Conservation (phyloP, 164 flowering plant genomes). For the Stephania cephalantha region DNA sequence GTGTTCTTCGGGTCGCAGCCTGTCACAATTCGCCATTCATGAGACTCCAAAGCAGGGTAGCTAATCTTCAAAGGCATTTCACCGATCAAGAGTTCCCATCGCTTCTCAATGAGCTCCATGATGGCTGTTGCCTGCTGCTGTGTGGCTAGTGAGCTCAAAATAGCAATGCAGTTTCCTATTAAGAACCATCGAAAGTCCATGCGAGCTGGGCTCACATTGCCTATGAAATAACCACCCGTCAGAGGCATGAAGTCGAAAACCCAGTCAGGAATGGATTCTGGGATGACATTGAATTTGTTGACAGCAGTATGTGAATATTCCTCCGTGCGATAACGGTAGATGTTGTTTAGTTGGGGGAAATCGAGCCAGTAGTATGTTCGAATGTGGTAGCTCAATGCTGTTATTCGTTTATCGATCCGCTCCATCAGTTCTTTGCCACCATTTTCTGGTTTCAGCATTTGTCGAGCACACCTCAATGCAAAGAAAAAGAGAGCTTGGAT, state of each 20-base stretch:
- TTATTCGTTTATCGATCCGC: slow-evolving; percentile 26
- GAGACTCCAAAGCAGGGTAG: slow-evolving; percentile 33
- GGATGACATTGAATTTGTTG: slow-evolving; percentile 38
- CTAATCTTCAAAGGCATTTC: slow-evolving; percentile 37
- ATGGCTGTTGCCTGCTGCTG: slow-evolving; percentile 30
- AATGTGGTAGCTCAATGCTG: slow-evolving; percentile 36
- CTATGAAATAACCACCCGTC: slow-evolving; percentile 39
- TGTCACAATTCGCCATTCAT: slow-evolving; percentile 29
- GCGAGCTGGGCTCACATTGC: slow-evolving; percentile 39
- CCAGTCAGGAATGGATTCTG: slow-evolving; percentile 41
- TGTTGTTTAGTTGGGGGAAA: slow-evolving; percentile 30
- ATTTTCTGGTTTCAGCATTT: slow-evolving; percentile 28
- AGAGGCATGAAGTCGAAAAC: slow-evolving; percentile 41
- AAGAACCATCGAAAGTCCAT: slow-evolving; percentile 47
- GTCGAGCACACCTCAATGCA: slow-evolving; percentile 35
- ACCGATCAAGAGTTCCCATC: slow-evolving; percentile 37
- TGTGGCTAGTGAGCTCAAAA: slow-evolving; percentile 34
- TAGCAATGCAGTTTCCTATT: slow-evolving; percentile 43
- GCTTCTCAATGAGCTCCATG: slow-evolving; percentile 38
- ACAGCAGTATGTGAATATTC: slow-evolving; percentile 38
- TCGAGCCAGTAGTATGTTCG: slow-evolving; percentile 41
- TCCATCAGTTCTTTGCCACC: slow-evolving; percentile 33
- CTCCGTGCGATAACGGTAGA: slow-evolving; percentile 39
- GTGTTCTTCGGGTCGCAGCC: slow-evolving; percentile 35
- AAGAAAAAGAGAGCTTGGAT: slow-evolving; percentile 40